Percentiles rank a stretch among this genome's conserved stretches.
These are phyloP conservation scores for Penicillium sclerotigenum DNA, from an alignment of 2,329 filamentous ascomycete genomes.

Conservation along the genomic window DNA sequence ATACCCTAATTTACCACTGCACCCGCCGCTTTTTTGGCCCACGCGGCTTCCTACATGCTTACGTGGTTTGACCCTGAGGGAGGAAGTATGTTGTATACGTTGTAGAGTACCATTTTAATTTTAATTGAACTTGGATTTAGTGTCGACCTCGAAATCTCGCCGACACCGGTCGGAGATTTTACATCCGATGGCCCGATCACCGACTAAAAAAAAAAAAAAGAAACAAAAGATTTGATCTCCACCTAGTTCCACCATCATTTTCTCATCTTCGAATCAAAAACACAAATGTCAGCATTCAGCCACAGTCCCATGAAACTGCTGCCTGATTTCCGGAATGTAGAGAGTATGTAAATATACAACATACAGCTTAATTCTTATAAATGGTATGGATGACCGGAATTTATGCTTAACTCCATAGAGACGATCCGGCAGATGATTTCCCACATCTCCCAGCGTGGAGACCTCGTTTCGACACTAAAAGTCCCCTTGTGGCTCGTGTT, in stretches of 20 bases:
- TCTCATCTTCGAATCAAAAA: not conserved
- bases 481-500: not conserved
- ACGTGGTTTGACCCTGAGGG: not conserved
- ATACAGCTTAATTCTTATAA: conserved; percentile 6
- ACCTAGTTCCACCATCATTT: conserved; percentile 2
- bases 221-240: not conserved
- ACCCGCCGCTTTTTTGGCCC: conserved; percentile 13
- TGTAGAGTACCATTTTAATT: conserved; percentile 3
- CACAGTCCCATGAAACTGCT: conserved; percentile 17
- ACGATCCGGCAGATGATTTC: conserved; percentile 3
- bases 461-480: conserved; percentile 1
- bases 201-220: not conserved
- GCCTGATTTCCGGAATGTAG: conserved; percentile 11
- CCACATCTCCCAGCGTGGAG: not conserved
- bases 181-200: not conserved
- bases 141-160: not conserved
- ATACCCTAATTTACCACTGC: conserved; percentile 4
- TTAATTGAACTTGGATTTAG: not conserved
- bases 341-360: not conserved
- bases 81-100: not conserved
- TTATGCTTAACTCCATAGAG: conserved; percentile 10
- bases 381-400: conserved; percentile 9
- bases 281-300: conserved; percentile 9
- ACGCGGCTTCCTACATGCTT: conserved; percentile 16
- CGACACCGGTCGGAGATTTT: not conserved